A percentile compares a stretch with the other conserved stretches of the same genome.
Evolutionary conservation across 2,329 filamentous ascomycete species (phyloP).

Genomic region (Fusarium hainanense): DNA sequence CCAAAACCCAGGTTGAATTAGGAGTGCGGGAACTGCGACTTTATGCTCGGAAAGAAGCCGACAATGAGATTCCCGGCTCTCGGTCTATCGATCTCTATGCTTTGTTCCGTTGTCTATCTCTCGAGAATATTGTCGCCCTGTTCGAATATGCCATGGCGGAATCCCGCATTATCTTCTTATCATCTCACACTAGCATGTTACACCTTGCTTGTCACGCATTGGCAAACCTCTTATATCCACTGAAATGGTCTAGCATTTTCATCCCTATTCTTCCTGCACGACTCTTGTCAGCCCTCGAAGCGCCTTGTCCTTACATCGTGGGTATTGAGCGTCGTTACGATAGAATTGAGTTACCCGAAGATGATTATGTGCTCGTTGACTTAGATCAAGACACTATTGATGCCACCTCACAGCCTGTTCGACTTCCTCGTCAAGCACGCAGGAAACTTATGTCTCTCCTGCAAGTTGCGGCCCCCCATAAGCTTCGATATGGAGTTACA

Average conservation of each 20-base stretch:
- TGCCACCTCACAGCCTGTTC: conserved; percentile 79
- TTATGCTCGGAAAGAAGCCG: conserved; percentile 91
- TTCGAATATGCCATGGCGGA: conserved; percentile 95
- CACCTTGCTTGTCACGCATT: conserved; percentile 92
- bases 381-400: conserved; percentile 92
- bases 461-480: conserved; percentile 90
- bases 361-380: conserved; percentile 95
- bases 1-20: conserved; percentile 95
- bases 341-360: conserved; percentile 85
- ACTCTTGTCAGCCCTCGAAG: conserved; percentile 89
- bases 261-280: conserved; percentile 91
- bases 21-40: conserved; percentile 88
- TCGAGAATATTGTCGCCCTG: conserved; percentile 90
- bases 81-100: conserved; percentile 93
- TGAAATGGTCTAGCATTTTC: conserved; percentile 94
- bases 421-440: conserved; percentile 87
- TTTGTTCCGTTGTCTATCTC: conserved; percentile 87
- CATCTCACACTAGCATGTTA: conserved; percentile 95
- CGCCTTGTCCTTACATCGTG: conserved; percentile 96
- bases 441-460: conserved; percentile 89
- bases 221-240: conserved; percentile 84
- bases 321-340: conserved; percentile 95
- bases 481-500: conserved; percentile 84
- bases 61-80: conserved; percentile 92
- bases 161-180: conserved; percentile 94